Base-by-base conservation (phyloP, 2,329 filamentous ascomycete species). In the Sporothrix pallida region DNA sequence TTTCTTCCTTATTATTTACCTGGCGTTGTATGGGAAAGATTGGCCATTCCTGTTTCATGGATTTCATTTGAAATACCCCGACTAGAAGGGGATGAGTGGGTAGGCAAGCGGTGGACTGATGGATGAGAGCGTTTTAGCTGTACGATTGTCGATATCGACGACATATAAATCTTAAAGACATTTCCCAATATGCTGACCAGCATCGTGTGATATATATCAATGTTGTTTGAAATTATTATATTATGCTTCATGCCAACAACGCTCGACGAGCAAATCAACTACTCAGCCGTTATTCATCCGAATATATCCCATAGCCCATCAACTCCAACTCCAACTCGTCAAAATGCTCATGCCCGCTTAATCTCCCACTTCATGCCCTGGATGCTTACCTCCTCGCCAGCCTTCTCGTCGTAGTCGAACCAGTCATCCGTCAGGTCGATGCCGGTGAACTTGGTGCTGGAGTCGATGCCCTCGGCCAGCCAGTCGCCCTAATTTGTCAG, bases 361-460 rank as follows among this genome's bases (percentile, higher is more conserved):
- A 99, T 92, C 77, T 94, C 91, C 94, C 94, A 99, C 75, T 89
- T 93, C 72, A 97, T 82, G 44, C 96, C 93, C 81, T 94, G 95
- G 81, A 98, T 94, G 82, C 93, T 96, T 65, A 98, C 95, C 82
- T 98, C 95, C 69, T 97, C 93, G 0, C 91, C 88, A 0, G 93
- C 88, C 85, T 98, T 98, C 83, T 98, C 95, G 78, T 98, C 95
- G 79, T 98, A 99, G 78, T 98, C 95, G 82, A 92, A 99, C 96
- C 96, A 99, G 79, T 99, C 96, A 37, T 93, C 95, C 42, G 86
- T 85, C 72, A 99, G 83, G 77, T 98, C 95, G 72, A 98, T 92
- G 5, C 84, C 89, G 0, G 89, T 86, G 79, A 99, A 99, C 78
- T 93, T 93, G 56, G 93, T 96, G 10, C 86, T 87, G 0, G 94